Percentiles rank a stretch among this genome's conserved stretches.
phyloP scores from a whole-genome alignment of 176 grass and related monocot genomes.

The Dendrocalamus sinicus region DNA sequence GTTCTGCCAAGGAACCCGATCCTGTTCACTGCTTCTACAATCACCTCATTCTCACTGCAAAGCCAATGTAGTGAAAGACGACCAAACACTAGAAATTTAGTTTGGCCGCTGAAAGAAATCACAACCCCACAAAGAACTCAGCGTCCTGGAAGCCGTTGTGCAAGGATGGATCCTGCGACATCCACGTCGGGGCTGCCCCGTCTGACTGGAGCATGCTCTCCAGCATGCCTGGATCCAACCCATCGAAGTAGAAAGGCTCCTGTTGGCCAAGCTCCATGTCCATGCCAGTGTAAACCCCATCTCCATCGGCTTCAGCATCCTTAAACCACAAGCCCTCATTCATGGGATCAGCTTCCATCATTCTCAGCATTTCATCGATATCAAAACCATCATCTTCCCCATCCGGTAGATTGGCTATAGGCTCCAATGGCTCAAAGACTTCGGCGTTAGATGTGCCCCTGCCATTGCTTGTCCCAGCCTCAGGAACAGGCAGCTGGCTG shows the following conservation, averaged over 20 bases:
- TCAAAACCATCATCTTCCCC: conserved; percentile 47
- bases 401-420: conserved; percentile 45
- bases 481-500: not conserved
- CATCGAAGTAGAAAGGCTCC: conserved; percentile 25
- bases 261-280: not conserved
- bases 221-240: conserved; percentile 28
- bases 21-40: not conserved
- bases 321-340: conserved; percentile 3
- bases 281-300: not conserved
- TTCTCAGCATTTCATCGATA: conserved; percentile 53
- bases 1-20: conserved; percentile 28
- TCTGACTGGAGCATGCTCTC: conserved; percentile 41
- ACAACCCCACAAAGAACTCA: conserved; percentile 36
- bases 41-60: not conserved
- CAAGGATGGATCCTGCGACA: conserved; percentile 31
- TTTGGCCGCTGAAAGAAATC: conserved; percentile 1
- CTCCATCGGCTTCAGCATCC: not conserved
- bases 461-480: not conserved
- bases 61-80: not conserved
- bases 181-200: conserved; percentile 14
- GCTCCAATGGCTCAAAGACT: conserved; percentile 55
- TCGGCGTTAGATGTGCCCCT: conserved; percentile 24
- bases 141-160: conserved; percentile 16
- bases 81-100: not conserved
- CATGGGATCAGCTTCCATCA: conserved; percentile 63